Percentiles rank a stretch among this genome's conserved stretches.
Conservation (phyloP, 148 eudicot genomes). For the Camellia japonica region DNA sequence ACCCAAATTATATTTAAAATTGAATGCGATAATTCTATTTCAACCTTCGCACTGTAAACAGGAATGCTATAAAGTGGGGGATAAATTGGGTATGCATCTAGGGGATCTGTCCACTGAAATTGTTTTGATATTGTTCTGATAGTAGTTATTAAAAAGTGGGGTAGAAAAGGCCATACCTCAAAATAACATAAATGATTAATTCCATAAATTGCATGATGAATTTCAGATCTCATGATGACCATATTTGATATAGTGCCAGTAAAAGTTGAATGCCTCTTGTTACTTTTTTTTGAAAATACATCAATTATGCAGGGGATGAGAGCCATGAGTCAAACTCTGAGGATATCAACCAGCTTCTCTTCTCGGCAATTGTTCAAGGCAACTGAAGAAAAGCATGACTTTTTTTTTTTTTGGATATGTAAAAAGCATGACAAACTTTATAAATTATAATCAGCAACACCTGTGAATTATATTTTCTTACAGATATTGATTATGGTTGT, state of each 20-base stretch:
- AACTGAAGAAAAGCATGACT: slow-evolving; percentile 23
- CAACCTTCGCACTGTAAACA: neutral
- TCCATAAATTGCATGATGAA: neutral
- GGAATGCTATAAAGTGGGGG: neutral
- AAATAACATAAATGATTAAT: neutral
- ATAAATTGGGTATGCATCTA: neutral
- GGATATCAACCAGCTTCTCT: slow-evolving; percentile 66
- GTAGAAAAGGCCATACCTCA: neutral
- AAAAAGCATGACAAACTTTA: neutral
- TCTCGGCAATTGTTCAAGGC: slow-evolving; percentile 61
- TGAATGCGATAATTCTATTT: neutral
- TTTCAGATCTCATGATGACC: neutral
- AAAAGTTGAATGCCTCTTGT: neutral
- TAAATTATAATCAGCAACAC: too few species aligned
- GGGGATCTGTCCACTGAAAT: neutral
- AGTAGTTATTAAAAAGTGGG: neutral
- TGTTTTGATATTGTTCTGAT: neutral
- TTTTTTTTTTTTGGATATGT: neutral
- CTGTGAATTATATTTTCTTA: too few species aligned
- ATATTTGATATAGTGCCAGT: neutral
- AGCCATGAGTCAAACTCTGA: slow-evolving; percentile 41
- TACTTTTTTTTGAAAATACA: neutral
- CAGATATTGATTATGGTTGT: neutral
- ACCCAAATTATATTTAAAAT: neutral
- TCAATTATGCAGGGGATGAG: slow-evolving; percentile 35